Base-by-base conservation (phyloP, 345 rosid genomes). In the Clarkia xantiana region DNA sequence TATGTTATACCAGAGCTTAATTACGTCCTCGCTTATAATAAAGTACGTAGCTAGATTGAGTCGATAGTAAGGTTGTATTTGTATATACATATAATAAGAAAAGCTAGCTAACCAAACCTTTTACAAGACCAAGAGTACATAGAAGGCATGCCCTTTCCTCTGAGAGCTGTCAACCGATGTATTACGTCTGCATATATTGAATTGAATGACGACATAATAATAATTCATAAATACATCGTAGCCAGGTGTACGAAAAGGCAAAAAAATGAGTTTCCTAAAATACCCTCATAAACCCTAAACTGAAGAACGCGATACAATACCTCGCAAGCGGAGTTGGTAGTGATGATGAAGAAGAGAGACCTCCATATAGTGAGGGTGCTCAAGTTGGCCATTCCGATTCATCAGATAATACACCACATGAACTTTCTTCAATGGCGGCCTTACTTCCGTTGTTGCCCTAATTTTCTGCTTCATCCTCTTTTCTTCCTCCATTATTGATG, bases 351-450 rank as follows among this genome's bases (percentile, higher is more conserved):
- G 73, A 64, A 59, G 73, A 50, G 80, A 44, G 50, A 89, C 81
- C 70, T 89, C 95, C 69, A 89, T 75, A 71, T 65, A 85, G 62
- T 89, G 97, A 41, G 97, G 97, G 42, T 89, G 97, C 54, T 89
- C 94, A 43, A 89, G 94, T 23, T 75, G 90, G 42, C 97, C 97
- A 59, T 85, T 82, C 65, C 95, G 74, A 7, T 95, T 70, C 60
- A 89, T 70, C 60, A 89, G 82, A 42, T 89, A 89, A 61, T 89
- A 89, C 54, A 89, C 85, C 44, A 89, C 73, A 56, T 76, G 90
- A 59, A 80, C 74, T 62, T 69, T 85, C 62, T 48, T 74, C 46
- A 57, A 18, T 18, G 62, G 25, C 18, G 62, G 25, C 18, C 8
- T 48, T 38, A 16, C 11, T 19, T 4, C 14, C 34, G 52, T 5